Evolutionary conservation across 2,329 filamentous ascomycete genomes (phyloP), one percentile per base, ranked within the genome.

Genomic region (Neonectria magnoliae): DNA sequence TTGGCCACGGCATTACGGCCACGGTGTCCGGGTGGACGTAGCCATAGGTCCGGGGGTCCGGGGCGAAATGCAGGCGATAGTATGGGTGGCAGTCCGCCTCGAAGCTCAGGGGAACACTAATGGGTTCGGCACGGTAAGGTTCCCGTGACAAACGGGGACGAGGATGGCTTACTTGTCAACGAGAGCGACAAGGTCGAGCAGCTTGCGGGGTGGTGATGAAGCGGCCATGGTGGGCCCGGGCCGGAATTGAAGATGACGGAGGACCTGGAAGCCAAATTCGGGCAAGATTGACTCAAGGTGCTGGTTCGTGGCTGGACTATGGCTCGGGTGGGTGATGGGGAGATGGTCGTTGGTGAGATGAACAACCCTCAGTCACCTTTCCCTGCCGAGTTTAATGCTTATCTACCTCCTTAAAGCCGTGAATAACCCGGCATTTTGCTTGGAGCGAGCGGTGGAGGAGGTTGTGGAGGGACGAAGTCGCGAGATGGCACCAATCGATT

Each of bases 21-120:
- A 86, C 81, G 16, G 80, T 84, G 52, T 75, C 74, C 3, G 81
- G 80, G 53, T 82, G 80, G 51, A 87, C 77, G 75, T 85, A 84
- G 68, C 85, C 85, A 64, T 87, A 84, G 0, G 83, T 78, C 4
- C 81, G 77, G 18, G 76, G 63, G 63, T 87, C 84, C 2, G 79
- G 74, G 1, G 81, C 78, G 11, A 87, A 77, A 9, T 79, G 71
- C 36, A 87, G 80, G 61, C 77, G 78, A 68, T 85, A 87, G 65
- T 84, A 81, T 5, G 78, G 78, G 9, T 38, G 18, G 47, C 61
- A 70, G 61, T 81, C 76, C 41, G 76, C 72, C 60, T 79, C 77
- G 67, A 82, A 82, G 67, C 81, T 75, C 14, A 81, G 76, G 0
- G 85, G 83, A n/a, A 85, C 83, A 71, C 84, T 86, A 67, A 67